Conservation (phyloP, 31 red algal species). For the Bonnemaisonia californica region DNA sequence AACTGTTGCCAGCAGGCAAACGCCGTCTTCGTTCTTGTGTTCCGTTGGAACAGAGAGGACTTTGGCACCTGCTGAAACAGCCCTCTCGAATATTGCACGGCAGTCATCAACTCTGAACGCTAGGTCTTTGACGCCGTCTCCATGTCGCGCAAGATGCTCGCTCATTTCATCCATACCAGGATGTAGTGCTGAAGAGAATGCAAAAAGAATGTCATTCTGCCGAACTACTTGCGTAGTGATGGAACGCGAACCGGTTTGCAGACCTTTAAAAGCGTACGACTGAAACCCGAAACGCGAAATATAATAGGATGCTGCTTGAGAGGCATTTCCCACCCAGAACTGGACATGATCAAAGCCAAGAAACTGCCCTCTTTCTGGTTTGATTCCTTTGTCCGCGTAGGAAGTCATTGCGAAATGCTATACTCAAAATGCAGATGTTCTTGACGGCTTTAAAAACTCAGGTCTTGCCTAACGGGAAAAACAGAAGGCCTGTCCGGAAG, state of each 20-base stretch:
- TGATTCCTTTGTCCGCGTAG: not conserved
- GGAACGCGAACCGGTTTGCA: constrained; percentile 87
- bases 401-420: constrained; percentile 19
- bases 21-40: constrained; percentile 54
- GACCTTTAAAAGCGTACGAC: constrained; percentile 69
- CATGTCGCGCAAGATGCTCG: constrained; percentile 62
- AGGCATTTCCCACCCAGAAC: constrained; percentile 92
- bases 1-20: constrained; percentile 71
- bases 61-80: constrained; percentile 65
- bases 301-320: constrained; percentile 92
- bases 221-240: constrained; percentile 84
- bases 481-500: too few relatives aligned
- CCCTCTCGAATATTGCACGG: constrained; percentile 55
- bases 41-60: constrained; percentile 28
- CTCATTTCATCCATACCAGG: constrained; percentile 54
- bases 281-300: constrained; percentile 92
- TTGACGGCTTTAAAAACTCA: too few relatives aligned
- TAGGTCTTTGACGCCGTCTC: constrained; percentile 94
- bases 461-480: too few relatives aligned
- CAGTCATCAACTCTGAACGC: constrained; percentile 86
- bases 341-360: constrained; percentile 89
- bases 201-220: constrained; percentile 79
- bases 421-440: too few relatives aligned
- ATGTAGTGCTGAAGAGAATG: constrained; percentile 81
- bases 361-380: constrained; percentile 14